A percentile compares a stretch with the other conserved stretches of the same genome.
phyloP scores from a whole-genome alignment of 345 rosid genomes.

The Aegle marmelos region DNA sequence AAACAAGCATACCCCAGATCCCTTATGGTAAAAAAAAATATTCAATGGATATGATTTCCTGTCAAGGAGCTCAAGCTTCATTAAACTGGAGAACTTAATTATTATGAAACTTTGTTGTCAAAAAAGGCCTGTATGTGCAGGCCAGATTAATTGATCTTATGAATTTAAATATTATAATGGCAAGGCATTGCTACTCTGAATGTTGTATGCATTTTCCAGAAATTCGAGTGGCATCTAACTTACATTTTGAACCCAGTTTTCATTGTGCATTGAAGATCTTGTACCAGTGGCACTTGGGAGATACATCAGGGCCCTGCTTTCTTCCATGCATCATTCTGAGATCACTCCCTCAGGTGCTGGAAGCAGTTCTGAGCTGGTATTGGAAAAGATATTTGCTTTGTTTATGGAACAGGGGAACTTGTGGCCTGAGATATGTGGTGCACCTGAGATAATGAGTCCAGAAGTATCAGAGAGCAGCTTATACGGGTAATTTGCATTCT shows the following conservation, averaged over 20 bases:
- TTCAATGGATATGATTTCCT: not conserved
- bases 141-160: not conserved
- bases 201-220: constrained; percentile 8
- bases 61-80: not conserved
- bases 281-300: constrained; percentile 88
- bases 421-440: constrained; percentile 83
- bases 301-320: constrained; percentile 65
- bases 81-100: not conserved
- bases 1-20: not conserved
- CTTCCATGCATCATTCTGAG: constrained; percentile 56
- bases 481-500: constrained; percentile 56
- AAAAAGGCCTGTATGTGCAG: not conserved
- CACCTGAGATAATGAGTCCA: constrained; percentile 63
- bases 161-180: not conserved
- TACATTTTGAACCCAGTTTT: constrained; percentile 55
- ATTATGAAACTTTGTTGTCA: too few species aligned
- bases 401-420: constrained; percentile 92
- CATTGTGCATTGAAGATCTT: constrained; percentile 89
- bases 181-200: not conserved
- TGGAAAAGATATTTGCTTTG: constrained; percentile 82
- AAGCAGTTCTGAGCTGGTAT: constrained; percentile 45
- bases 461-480: constrained; percentile 72
- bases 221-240: constrained; percentile 22
- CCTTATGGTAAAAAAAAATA: not conserved
- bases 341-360: constrained; percentile 30